These are phyloP conservation scores for Phytophthora nicotianae DNA, from an alignment of 352 stramenopile genomes.

Conservation along the genomic window DNA sequence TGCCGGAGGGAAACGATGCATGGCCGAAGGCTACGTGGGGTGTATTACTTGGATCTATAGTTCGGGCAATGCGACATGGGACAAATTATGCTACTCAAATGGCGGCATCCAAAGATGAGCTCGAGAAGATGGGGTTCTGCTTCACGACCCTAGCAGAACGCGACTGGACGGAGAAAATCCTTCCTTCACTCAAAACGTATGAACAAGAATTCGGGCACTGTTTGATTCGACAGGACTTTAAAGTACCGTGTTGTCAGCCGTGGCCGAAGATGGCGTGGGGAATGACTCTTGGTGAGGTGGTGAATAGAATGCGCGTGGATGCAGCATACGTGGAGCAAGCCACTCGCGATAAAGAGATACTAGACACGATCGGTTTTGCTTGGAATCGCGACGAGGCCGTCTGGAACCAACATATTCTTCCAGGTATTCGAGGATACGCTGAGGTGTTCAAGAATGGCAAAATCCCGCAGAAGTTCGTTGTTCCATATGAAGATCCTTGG, in stretches of 20 bases:
- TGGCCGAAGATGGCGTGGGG: constrained; percentile 4
- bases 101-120: background rate
- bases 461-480: constrained; percentile 1
- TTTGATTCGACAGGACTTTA: background rate
- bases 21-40: constrained; percentile 4
- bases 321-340: constrained; percentile 1
- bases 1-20: background rate
- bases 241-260: background rate
- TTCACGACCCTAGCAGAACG: background rate
- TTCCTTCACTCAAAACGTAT: constrained; percentile 2
- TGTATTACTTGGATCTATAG: background rate
- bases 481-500: constrained; percentile 2
- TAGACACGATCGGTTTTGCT: background rate
- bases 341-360: background rate
- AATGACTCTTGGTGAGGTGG: background rate
- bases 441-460: background rate
- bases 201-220: background rate
- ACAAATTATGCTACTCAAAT: background rate
- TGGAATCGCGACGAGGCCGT: background rate
- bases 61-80: background rate
- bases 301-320: background rate
- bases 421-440: background rate
- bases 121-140: background rate
- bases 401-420: background rate
- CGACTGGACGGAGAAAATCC: constrained; percentile 5